Conservation (phyloP, 805 yeast species). For the Komagataella pseudopastoris region DNA sequence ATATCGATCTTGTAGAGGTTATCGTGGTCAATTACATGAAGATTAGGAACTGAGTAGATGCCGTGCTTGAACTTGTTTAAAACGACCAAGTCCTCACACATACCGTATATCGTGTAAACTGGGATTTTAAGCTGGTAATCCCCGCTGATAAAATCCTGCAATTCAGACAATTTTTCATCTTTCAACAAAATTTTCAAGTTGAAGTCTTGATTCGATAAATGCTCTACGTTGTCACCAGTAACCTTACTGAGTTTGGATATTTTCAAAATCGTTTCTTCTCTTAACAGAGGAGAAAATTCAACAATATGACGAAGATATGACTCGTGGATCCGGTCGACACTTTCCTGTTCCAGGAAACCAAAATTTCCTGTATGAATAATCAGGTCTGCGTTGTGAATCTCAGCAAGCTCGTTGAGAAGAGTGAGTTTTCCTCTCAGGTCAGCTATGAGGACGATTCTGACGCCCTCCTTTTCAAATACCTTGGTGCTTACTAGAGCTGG, state of each 20-base stretch:
- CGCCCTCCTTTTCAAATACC: slow-evolving; percentile 14
- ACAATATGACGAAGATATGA: slow-evolving; percentile 52
- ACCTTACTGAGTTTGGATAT: slow-evolving; percentile 39
- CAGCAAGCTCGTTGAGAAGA: slow-evolving; percentile 34
- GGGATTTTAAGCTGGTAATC: slow-evolving; percentile 34
- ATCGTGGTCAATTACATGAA: slow-evolving; percentile 49
- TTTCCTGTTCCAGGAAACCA: slow-evolving; percentile 56
- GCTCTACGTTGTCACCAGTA: slow-evolving; percentile 25
- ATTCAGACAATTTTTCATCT: slow-evolving; percentile 32
- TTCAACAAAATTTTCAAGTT: slow-evolving; percentile 20
- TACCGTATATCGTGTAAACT: slow-evolving; percentile 68
- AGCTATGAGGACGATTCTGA: slow-evolving; percentile 33
- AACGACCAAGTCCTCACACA: slow-evolving; percentile 61
- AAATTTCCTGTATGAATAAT: slow-evolving; percentile 68
- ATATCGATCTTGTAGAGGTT: slow-evolving; percentile 28
- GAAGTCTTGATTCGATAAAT: slow-evolving; percentile 21
- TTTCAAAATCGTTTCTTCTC: slow-evolving; percentile 30
- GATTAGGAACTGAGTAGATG: slow-evolving; percentile 37
- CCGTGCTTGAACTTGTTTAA: slow-evolving; percentile 48
- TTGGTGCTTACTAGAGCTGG: slow-evolving; percentile 2
- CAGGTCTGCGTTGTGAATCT: slow-evolving; percentile 29
- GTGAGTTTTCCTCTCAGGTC: slow-evolving; percentile 43
- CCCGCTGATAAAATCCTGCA: slow-evolving; percentile 33
- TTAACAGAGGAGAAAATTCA: slow-evolving; percentile 48
- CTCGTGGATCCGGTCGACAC: slow-evolving; percentile 39